A percentile compares a stretch with the other conserved stretches of the same genome.
Conservation (phyloP, 192 early-diverging fungal genomes). For the Podila epigama region DNA sequence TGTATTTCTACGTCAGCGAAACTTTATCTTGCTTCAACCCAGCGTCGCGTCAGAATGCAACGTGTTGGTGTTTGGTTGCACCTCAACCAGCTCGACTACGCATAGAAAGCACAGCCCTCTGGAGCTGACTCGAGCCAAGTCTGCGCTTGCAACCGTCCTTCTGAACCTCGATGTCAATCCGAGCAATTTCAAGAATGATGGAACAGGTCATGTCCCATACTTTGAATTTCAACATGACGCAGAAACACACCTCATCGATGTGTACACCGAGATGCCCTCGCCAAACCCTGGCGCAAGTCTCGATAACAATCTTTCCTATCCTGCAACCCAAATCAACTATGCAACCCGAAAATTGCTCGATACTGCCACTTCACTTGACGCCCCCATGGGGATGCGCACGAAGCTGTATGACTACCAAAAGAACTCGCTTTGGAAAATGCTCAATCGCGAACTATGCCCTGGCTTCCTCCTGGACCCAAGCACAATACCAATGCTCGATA, state of each 20-base stretch:
- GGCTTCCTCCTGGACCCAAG: constrained; percentile 59
- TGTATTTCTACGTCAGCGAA: too few species aligned
- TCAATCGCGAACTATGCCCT: constrained; percentile 71
- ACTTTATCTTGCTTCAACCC: too few species aligned
- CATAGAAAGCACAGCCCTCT: too few species aligned
- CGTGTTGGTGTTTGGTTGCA: too few species aligned
- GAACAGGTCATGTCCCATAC: too few species aligned
- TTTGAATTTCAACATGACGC: neutral
- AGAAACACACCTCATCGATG: constrained; percentile 6
- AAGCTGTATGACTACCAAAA: constrained; percentile 67
- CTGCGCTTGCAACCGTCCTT: constrained; percentile 12
- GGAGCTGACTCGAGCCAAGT: neutral
- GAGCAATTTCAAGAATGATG: too few species aligned
- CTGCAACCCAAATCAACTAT: neutral
- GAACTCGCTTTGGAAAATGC: constrained; percentile 74
- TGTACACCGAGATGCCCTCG: constrained; percentile 40
- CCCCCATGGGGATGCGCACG: constrained; percentile 55
- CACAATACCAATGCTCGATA: constrained; percentile 42
- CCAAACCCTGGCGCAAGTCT: neutral
- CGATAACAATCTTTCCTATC: neutral
- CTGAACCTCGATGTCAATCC: too few species aligned
- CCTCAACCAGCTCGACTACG: too few species aligned
- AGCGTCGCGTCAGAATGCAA: too few species aligned
- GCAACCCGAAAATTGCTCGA: constrained; percentile 5
- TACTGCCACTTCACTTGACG: neutral